These are phyloP conservation scores for Phenoliferia sp. DNA, from an alignment of 1,284 basidiomycete species.

Conservation along the genomic window DNA sequence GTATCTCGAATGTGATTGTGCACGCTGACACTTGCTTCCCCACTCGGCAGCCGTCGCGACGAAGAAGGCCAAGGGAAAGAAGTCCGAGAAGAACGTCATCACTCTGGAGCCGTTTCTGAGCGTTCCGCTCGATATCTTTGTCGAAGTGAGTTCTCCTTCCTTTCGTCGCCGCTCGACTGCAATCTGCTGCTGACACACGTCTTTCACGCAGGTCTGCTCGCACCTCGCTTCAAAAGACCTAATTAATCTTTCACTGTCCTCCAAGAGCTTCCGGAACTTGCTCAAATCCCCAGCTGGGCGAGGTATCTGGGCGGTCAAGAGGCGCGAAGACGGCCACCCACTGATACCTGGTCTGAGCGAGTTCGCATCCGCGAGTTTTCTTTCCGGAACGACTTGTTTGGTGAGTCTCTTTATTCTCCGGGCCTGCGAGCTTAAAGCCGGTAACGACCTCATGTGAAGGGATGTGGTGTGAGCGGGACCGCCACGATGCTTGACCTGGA, in stretches of 20 bases:
- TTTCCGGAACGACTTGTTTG: neutral
- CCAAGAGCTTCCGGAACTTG: neutral
- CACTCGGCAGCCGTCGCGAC: neutral
- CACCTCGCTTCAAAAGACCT: neutral
- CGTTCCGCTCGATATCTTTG: neutral
- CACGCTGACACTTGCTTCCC: neutral
- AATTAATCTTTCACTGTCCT: neutral
- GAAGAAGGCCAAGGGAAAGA: neutral
- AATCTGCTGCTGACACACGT: too few relatives aligned
- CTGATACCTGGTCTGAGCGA: neutral
- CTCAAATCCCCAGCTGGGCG: neutral
- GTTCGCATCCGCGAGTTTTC: neutral
- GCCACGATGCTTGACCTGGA: neutral
- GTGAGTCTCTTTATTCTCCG: neutral
- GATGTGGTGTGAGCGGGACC: too few relatives aligned
- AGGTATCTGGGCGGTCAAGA: neutral
- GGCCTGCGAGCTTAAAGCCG: neutral
- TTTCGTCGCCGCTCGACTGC: neutral
- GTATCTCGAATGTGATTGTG: neutral
- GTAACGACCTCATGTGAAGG: too few relatives aligned
- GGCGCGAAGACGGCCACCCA: neutral
- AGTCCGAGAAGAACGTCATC: neutral
- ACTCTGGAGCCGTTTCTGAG: neutral
- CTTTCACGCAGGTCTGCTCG: neutral
- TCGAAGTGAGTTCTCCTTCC: neutral